Percentiles rank a stretch among this genome's conserved stretches.
These are phyloP conservation scores for Syzygium jambos DNA, from an alignment of 345 rosid genomes.

Conservation along the genomic window DNA sequence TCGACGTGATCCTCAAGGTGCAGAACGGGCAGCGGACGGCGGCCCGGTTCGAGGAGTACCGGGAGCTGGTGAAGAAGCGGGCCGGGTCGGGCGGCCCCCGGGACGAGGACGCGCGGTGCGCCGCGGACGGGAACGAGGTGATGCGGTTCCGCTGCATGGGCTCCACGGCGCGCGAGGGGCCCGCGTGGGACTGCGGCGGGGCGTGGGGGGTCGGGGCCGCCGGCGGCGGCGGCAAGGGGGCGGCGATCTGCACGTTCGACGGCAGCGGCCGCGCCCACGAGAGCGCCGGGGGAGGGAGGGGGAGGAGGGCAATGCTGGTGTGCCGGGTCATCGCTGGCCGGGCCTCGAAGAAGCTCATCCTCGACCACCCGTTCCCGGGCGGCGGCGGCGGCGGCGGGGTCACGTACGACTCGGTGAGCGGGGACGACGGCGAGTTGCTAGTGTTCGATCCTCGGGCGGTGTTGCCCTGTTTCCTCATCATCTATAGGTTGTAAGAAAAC, in stretches of 20 bases:
- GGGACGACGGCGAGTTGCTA: slow-evolving; percentile 8
- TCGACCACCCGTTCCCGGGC: slow-evolving; percentile 1
- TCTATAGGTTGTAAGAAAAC: slow-evolving; percentile 8
- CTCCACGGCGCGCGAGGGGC: slow-evolving; percentile 19
- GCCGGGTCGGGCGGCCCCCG: slow-evolving; percentile 33
- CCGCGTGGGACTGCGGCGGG: not conserved
- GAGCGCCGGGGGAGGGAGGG: slow-evolving; percentile 1
- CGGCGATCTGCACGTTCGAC: not conserved
- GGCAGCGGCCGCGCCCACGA: slow-evolving; percentile 12
- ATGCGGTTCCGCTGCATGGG: slow-evolving; percentile 88
- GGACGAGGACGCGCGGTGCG: slow-evolving; percentile 75
- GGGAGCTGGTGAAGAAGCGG: slow-evolving; percentile 53
- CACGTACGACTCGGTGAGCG: slow-evolving; percentile 11
- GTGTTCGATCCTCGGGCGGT: slow-evolving; percentile 12
- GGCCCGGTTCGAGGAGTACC: slow-evolving; percentile 82
- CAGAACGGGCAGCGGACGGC: slow-evolving; percentile 64
- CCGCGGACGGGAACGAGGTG: slow-evolving; percentile 90
- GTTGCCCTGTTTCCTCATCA: slow-evolving; percentile 11
- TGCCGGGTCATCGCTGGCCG: slow-evolving; percentile 13
- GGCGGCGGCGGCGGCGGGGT: not conserved
- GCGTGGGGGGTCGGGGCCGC: not conserved
- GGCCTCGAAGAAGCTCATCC: not conserved
- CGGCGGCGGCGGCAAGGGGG: not conserved
- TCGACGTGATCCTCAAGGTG: slow-evolving; percentile 84
- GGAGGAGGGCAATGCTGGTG: slow-evolving; percentile 10